A percentile compares a stretch with the other conserved stretches of the same genome.
Evolutionary conservation across 495 filamentous ascomycete species (phyloP).

Genomic region (Terfezia boudieri): DNA sequence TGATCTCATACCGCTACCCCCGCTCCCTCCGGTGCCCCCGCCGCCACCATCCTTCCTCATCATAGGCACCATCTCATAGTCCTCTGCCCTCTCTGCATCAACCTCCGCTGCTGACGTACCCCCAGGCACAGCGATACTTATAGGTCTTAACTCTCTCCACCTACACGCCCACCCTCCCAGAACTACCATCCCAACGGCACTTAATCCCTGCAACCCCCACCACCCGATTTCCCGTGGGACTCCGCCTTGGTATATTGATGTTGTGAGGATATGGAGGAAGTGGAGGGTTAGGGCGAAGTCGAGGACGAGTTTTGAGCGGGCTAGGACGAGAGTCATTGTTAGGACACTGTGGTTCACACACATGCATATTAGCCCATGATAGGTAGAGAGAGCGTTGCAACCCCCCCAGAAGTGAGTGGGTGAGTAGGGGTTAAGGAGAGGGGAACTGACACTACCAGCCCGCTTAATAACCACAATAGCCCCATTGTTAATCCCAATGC

Average conservation of each 20-base stretch:
- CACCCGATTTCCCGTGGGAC: slow-evolving; percentile 59
- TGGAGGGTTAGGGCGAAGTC: slow-evolving; percentile 87
- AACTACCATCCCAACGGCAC: slow-evolving; percentile 43
- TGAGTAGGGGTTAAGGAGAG: neutral
- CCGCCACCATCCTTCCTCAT: neutral
- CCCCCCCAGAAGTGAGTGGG: neutral
- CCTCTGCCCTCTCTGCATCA: slow-evolving; percentile 7
- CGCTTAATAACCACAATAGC: slow-evolving; percentile 65
- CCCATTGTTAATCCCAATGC: slow-evolving; percentile 82
- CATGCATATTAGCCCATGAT: neutral
- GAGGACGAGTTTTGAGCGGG: slow-evolving; percentile 70
- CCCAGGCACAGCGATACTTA: slow-evolving; percentile 29
- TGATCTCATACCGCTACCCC: neutral
- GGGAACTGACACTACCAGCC: slow-evolving; percentile 46
- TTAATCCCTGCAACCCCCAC: slow-evolving; percentile 61
- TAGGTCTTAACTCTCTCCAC: slow-evolving; percentile 71
- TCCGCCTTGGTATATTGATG: slow-evolving; percentile 47
- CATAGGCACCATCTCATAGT: slow-evolving; percentile 1
- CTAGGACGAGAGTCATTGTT: slow-evolving; percentile 56
- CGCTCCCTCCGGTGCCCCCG: neutral
- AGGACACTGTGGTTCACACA: slow-evolving; percentile 32
- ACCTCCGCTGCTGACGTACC: slow-evolving; percentile 13
- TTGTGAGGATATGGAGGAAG: slow-evolving; percentile 60
- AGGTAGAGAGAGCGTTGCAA: neutral
- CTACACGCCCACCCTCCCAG: slow-evolving; percentile 77